Base-by-base conservation (phyloP, 441 rosid genomes). In the Geranium incanum region DNA sequence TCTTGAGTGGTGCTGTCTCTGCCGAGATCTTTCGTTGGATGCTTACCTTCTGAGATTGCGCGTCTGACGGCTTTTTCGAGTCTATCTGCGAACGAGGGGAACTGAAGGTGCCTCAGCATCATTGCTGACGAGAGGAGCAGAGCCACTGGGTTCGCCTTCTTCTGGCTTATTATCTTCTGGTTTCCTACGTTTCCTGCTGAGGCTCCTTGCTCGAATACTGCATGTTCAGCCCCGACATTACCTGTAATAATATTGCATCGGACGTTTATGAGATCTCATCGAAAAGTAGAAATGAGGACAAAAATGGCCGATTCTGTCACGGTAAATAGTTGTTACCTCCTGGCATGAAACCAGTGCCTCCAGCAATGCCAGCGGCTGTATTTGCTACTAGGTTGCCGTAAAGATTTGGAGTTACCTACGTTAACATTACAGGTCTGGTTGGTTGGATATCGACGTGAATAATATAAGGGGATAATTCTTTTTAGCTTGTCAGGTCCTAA, bases 131-230 rank as follows among this genome's bases (percentile, higher is more conserved):
- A 75, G 48, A 70, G 78, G 18, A 75, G 74, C 71, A 75, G 19
- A 28, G 78, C 78, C 59, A 75, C 74, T 15, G 78, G 78, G 16
- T 75, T 75, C 28, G 74, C 74, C 68, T 55, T 55, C 78, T 76
- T 76, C 66, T 76, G 75, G 4, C 48, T 39, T 37, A 71, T 1
- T 19, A 71, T 59, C 71, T 71, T 76, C 36, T 71, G 74, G 36
- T 76, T 71, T 16, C 78, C 78, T 6, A 76, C 78, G 18, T 76
- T 76, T 68, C 78, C 78, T 33, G 78, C 78, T 6, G 75, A 76
- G 7, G 78, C 78, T 11, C 78, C 78, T 76, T 76, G 75, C 69
- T 76, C 75, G 33, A 76, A 76, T 7, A 71, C 71, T 13, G 78
- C 78, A 59, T 72, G 71, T 59, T 76, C 78, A 2, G 78, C 75